Evolutionary conservation across 2,329 filamentous ascomycete genomes (phyloP).

Genomic region (Chrysoporthe puriensis): DNA sequence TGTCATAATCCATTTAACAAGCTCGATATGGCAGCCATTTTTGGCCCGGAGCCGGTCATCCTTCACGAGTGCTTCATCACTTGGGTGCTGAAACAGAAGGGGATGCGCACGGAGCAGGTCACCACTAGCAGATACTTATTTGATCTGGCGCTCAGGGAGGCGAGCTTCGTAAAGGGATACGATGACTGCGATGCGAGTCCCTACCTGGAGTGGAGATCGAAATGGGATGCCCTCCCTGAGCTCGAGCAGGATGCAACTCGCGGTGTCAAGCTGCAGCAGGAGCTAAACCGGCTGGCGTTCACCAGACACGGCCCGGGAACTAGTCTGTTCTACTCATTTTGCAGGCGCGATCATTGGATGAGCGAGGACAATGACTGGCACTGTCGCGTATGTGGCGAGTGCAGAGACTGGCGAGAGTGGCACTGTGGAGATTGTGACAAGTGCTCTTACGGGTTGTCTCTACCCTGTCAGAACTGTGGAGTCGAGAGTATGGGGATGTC

Average conservation of each 20-base stretch:
- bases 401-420: constrained; percentile 17
- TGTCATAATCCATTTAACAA: constrained; percentile 21
- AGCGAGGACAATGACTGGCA: constrained; percentile 15
- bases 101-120: not conserved
- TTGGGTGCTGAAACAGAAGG: constrained; percentile 12
- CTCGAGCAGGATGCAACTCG: constrained; percentile 3
- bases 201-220: constrained; percentile 19
- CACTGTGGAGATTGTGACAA: constrained; percentile 18
- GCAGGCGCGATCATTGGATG: constrained; percentile 11
- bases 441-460: constrained; percentile 6
- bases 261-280: constrained; percentile 17
- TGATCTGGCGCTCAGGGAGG: not conserved
- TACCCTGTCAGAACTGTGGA: constrained; percentile 13
- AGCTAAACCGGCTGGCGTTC: constrained; percentile 24
- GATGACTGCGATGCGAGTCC: not conserved
- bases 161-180: not conserved
- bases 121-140: constrained; percentile 11
- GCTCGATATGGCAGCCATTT: constrained; percentile 17
- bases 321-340: constrained; percentile 18
- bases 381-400: constrained; percentile 13
- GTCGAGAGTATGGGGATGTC: not conserved
- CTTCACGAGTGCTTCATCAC: constrained; percentile 25
- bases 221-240: constrained; percentile 19
- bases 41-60: constrained; percentile 9
- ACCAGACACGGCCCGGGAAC: not conserved